Base-by-base conservation (phyloP, 2,329 filamentous ascomycete genomes). In the Clonostachys solani region DNA sequence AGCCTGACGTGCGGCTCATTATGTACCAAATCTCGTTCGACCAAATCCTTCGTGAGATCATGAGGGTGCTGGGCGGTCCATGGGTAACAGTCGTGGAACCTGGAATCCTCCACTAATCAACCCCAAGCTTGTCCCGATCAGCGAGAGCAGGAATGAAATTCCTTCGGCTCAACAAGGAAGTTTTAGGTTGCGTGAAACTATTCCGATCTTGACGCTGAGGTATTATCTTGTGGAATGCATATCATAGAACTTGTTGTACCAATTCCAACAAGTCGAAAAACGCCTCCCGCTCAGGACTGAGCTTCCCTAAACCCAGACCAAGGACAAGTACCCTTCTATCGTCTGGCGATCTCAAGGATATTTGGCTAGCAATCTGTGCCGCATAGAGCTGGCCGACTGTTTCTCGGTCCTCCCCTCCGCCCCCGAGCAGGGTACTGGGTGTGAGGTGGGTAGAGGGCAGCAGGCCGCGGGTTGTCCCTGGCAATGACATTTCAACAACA, bases 371-470 rank as follows among this genome's bases (percentile, higher is more conserved):
- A 54, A 97, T 86, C 59, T 96, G 92, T 40, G 89, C 89, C 4
- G 92, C 92, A 59, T 95, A 86, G 2, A 96, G 80, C 64, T 96
- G 92, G 2, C 90, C 92, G 6, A 95, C 66, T 1, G 87, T 89
- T 60, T 96, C 91, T 40, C 91, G 80, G 42, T 88, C 84, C 45
- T 86, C 77, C 33, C 86, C 83, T 42, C 92, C 90, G 10, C 87
- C 91, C 3, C 94, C 94, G 1, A 99, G 75, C 4, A 99, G 72
- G 0, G 91, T 95, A 36, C 84, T 92, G 2, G 94, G 89, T 1
- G 89, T 95, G 40, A 97, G 76, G 56, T 94, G 86, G 34, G 84
- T 77, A 47, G 90, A 81, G 1, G 94, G 94, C 1, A 97, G 79
- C 12, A 78, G 64, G n/a, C 68, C 68, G 6, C 65, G 58, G 42